These are phyloP conservation scores for Microdochium trichocladiopsis DNA, from an alignment of 2,329 filamentous ascomycete species.

Conservation along the genomic window DNA sequence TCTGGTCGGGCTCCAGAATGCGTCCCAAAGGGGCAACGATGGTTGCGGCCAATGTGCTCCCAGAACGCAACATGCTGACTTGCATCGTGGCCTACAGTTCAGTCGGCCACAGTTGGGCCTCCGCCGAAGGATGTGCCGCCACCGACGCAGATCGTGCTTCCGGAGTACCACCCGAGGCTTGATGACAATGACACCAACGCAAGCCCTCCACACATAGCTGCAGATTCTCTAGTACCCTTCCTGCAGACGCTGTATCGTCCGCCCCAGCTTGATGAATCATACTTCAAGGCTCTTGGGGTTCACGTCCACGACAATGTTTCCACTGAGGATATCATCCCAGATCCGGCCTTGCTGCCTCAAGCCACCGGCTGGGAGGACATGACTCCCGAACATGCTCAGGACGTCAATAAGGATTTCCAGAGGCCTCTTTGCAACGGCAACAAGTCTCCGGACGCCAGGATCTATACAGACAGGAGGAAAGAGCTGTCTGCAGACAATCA, in stretches of 20 bases:
- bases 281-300: slow-evolving; percentile 52
- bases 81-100: slow-evolving; percentile 16
- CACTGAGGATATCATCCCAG: slow-evolving; percentile 44
- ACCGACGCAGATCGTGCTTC: slow-evolving; percentile 47
- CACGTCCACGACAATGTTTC: slow-evolving; percentile 44
- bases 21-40: too few species aligned
- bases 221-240: slow-evolving; percentile 37
- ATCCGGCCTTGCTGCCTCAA: slow-evolving; percentile 44
- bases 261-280: slow-evolving; percentile 35
- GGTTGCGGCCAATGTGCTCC: too few species aligned
- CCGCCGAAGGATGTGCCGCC: slow-evolving; percentile 46
- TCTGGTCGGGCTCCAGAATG: too few species aligned
- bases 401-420: slow-evolving; percentile 40
- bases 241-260: slow-evolving; percentile 49
- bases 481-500: slow-evolving; percentile 51
- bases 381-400: slow-evolving; percentile 39
- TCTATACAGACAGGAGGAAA: slow-evolving; percentile 50
- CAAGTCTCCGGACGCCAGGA: slow-evolving; percentile 47
- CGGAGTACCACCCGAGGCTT: slow-evolving; percentile 28
- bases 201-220: slow-evolving; percentile 6
- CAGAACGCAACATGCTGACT: slow-evolving; percentile 1
- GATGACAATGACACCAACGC: slow-evolving; percentile 1
- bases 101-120: slow-evolving; percentile 12
- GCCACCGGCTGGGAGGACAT: slow-evolving; percentile 44
- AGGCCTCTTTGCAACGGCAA: slow-evolving; percentile 43